These are phyloP conservation scores for Apiospora koreana DNA, from an alignment of 2,329 filamentous ascomycete species.

Conservation along the genomic window DNA sequence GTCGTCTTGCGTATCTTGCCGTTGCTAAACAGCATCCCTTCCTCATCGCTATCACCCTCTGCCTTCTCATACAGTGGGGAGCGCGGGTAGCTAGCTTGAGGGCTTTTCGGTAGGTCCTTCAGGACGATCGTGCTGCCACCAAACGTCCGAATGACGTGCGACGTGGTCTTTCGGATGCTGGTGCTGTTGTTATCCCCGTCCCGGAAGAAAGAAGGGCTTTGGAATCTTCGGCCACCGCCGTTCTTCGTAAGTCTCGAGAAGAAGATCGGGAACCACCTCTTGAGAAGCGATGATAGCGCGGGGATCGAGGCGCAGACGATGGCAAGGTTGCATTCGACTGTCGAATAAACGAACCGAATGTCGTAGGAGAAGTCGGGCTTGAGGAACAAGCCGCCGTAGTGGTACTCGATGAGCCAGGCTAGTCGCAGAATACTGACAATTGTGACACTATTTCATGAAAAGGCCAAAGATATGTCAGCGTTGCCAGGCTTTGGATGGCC, in stretches of 20 bases:
- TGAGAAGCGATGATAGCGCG: conserved; percentile 23
- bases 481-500: not conserved
- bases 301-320: conserved; percentile 40
- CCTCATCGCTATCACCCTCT: not conserved
- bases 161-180: not conserved
- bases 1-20: not conserved
- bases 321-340: conserved; percentile 39
- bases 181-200: not conserved
- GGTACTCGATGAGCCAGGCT: conserved; percentile 23
- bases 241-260: not conserved
- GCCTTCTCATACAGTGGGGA: not conserved
- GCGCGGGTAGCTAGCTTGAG: not conserved
- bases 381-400: conserved; percentile 19
- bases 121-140: not conserved
- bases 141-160: not conserved
- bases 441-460: conserved; percentile 22
- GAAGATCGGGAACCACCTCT: not conserved
- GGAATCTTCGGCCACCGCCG: not conserved
- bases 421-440: conserved; percentile 31
- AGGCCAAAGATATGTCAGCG: not conserved
- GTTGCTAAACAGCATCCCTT: not conserved
- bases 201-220: not conserved
- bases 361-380: conserved; percentile 29
- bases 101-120: not conserved
- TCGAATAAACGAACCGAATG: conserved; percentile 32